Base-by-base conservation (phyloP, 768 basidiomycete species). In the Guyanaporus albipodus region DNA sequence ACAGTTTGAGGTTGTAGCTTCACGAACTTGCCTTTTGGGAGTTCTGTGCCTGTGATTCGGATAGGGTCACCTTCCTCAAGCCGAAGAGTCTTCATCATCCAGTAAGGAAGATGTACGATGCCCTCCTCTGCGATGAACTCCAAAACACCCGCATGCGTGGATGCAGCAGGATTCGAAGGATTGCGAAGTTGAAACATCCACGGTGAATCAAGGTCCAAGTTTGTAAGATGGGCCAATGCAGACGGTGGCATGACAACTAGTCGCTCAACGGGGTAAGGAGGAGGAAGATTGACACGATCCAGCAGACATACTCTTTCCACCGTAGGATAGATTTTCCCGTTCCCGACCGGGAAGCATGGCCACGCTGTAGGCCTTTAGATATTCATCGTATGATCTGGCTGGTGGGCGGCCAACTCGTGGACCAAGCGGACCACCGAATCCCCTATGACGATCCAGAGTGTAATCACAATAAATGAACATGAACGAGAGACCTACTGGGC, bases 41-140 rank as follows among this genome's bases (percentile, higher is more conserved):
- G 76, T 50, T 87, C 83, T 2, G 87, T 77, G 8, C 95, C 93
- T 6, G 87, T 93, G 42, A 98, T 84, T 35, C 93, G 84, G 50
- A 99, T 89, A 10, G 91, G 83, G 70, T 98, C 96, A 11, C 96
- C 96, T 68, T 99, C 96, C 45, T 84, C 85, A 22, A 99, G 70
- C 22, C 91, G 81, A 17, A 99, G 73, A 5, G 91, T 93, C 72
- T 88, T 93, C 95, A 99, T 99, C 90, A 99, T 95, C 96, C 96
- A 99, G 57, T 92, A 87, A 0, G 96, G 96, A 14, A 99, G 74
- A 72, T 98, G 87, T 3, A 94, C 94, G 12, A 87, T 76, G 11
- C 96, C 96, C 67, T 98, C 95, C 46, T 96, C 87, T 3, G 96
- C 95, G 54, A 97, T 97, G 69, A 99, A 99, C 63, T 99, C 96